phyloP scores from a whole-genome alignment of 2,329 filamentous ascomycete species.

The Paecilomyces sp. region DNA sequence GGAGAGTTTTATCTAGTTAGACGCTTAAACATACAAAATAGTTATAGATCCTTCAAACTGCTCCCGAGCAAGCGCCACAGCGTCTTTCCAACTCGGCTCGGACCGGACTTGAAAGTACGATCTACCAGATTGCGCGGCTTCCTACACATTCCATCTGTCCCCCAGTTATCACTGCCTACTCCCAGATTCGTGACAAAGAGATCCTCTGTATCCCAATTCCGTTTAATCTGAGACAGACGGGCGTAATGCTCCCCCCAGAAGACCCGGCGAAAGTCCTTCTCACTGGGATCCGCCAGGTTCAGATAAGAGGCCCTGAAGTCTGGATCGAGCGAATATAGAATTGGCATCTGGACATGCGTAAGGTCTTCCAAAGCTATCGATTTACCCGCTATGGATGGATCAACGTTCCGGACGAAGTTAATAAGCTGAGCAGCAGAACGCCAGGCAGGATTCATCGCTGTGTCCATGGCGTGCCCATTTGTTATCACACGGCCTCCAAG shows the following conservation, averaged over 20 bases:
- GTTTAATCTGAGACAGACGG: conserved; percentile 3
- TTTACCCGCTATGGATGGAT: conserved; percentile 2
- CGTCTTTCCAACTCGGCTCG: too few relatives aligned
- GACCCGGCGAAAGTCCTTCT: conserved; percentile 5
- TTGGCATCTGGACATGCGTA: conserved; percentile 4
- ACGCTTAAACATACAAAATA: too few relatives aligned
- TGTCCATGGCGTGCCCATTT: not conserved
- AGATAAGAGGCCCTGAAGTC: conserved; percentile 3
- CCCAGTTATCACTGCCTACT: conserved; percentile 7
- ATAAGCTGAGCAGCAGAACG: conserved; percentile 2
- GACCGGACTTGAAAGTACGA: too few relatives aligned
- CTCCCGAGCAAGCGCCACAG: too few relatives aligned
- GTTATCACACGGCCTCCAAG: conserved; percentile 2
- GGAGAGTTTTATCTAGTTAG: too few relatives aligned
- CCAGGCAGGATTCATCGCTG: conserved; percentile 6
- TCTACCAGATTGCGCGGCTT: not conserved
- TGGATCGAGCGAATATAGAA: conserved; percentile 4
- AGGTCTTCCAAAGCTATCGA: not conserved
- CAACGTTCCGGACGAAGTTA: conserved; percentile 2
- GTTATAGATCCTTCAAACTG: not conserved
- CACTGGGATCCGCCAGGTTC: conserved; percentile 7
- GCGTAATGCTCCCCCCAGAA: conserved; percentile 8
- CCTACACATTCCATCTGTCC: conserved; percentile 3
- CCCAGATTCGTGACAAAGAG: conserved; percentile 4
- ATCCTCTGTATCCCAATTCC: conserved; percentile 2